A percentile compares a stretch with the other conserved stretches of the same genome.
These are phyloP conservation scores for Lasiosphaeria ovina DNA, from an alignment of 495 filamentous ascomycete species.

Conservation along the genomic window DNA sequence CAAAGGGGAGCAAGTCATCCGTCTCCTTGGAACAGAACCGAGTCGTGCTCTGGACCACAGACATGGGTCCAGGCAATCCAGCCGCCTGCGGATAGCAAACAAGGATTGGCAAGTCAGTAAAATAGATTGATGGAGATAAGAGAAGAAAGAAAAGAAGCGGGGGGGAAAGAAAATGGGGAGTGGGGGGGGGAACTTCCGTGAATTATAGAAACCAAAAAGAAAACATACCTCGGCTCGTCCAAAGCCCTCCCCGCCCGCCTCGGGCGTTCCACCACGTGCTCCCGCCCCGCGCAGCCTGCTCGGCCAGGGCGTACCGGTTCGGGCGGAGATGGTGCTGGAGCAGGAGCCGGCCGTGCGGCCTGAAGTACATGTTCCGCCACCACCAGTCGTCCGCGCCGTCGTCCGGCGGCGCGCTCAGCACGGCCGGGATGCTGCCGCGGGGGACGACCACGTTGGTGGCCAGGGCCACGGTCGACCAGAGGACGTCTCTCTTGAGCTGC, in stretches of 20 bases:
- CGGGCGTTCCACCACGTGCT: slow-evolving; percentile 9
- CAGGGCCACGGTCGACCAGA: slow-evolving; percentile 5
- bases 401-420: neutral
- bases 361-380: slow-evolving; percentile 14
- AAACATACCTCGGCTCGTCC: slow-evolving; percentile 13
- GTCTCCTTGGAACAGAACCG: too few relatives aligned
- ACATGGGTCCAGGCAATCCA: too few relatives aligned
- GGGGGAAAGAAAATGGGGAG: neutral
- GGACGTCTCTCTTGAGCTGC: neutral
- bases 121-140: neutral
- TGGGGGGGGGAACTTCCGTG: too few relatives aligned
- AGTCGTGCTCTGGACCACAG: too few relatives aligned
- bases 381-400: neutral
- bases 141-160: neutral
- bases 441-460: slow-evolving; percentile 15
- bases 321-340: slow-evolving; percentile 5
- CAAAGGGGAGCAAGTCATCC: too few relatives aligned
- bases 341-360: slow-evolving; percentile 1
- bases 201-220: too few relatives aligned
- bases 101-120: neutral
- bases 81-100: too few relatives aligned
- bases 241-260: slow-evolving; percentile 16
- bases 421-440: slow-evolving; percentile 11
- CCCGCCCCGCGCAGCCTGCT: slow-evolving; percentile 1
- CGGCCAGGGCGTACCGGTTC: neutral